These are phyloP conservation scores for Ceratobasidium sp. DNA, from an alignment of 1,284 basidiomycete genomes.

Conservation along the genomic window DNA sequence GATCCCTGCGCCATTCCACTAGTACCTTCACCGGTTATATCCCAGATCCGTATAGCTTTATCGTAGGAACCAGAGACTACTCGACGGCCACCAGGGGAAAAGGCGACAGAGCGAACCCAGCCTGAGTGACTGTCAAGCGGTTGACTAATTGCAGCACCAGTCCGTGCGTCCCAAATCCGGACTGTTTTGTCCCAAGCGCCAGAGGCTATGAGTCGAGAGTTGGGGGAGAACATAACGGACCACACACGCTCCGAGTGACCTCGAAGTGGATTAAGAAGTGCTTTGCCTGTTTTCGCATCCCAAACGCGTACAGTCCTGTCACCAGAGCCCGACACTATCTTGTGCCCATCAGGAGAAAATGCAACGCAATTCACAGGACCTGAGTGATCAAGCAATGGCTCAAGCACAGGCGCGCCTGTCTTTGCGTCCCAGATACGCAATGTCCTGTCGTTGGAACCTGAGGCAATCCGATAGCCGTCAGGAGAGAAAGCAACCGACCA, in stretches of 20 bases:
- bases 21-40: constrained; percentile 20
- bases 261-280: constrained; percentile 9
- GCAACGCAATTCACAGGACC: not conserved
- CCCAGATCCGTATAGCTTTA: constrained; percentile 43
- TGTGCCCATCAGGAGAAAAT: constrained; percentile 14
- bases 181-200: constrained; percentile 39
- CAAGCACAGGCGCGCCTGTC: not conserved
- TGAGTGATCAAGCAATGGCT: not conserved
- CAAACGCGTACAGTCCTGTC: not conserved
- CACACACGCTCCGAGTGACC: not conserved
- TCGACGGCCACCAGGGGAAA: constrained; percentile 44
- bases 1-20: not conserved
- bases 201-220: constrained; percentile 32
- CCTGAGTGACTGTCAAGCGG: constrained; percentile 60
- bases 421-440: constrained; percentile 35
- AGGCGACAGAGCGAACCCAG: constrained; percentile 48
- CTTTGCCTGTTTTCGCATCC: not conserved
- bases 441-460: constrained; percentile 29
- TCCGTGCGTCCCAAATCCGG: constrained; percentile 41
- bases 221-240: constrained; percentile 61
- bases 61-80: constrained; percentile 43
- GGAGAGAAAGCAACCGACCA: constrained; percentile 34
- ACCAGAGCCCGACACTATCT: constrained; percentile 23
- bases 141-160: not conserved
- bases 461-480: constrained; percentile 29